These are phyloP conservation scores for Lachancea sp. DNA, from an alignment of 805 yeast species.

Conservation along the genomic window DNA sequence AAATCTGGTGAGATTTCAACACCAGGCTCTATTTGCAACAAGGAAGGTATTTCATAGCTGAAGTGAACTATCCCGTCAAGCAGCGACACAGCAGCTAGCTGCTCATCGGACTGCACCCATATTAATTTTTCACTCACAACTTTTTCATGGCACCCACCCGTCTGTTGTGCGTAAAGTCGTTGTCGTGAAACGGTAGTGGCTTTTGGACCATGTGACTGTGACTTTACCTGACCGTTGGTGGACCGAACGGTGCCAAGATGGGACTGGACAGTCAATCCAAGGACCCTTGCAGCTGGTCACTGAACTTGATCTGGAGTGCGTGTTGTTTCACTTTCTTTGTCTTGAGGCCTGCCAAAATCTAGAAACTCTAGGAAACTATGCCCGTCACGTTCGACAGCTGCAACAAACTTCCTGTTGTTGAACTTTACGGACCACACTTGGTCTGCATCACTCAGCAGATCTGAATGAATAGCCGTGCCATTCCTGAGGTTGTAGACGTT, in stretches of 20 bases:
- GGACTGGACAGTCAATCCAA: no score
- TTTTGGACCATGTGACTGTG: no score
- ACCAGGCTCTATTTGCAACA: background rate
- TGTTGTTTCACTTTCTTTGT: background rate
- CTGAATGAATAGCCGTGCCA: constrained; percentile 66
- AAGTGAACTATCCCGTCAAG: background rate
- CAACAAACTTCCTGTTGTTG: constrained; percentile 76
- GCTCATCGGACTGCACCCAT: constrained; percentile 3
- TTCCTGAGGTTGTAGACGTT: constrained; percentile 81
- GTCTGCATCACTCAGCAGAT: constrained; percentile 69
- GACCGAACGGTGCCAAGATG: no score
- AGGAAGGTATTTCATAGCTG: background rate
- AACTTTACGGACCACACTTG: constrained; percentile 94
- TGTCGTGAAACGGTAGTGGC: no score
- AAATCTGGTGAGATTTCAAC: background rate
- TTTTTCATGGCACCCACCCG: background rate
- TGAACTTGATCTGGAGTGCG: background rate
- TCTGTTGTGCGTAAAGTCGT: no score
- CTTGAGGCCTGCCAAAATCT: constrained; percentile 50
- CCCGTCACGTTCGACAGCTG: constrained; percentile 76
- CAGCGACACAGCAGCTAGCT: background rate
- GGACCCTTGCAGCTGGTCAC: no score
- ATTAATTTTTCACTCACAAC: background rate
- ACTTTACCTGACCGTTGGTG: no score
- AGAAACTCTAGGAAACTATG: constrained; percentile 76